These are phyloP conservation scores for Saturnispora dispora DNA, from an alignment of 805 yeast species.

Conservation along the genomic window DNA sequence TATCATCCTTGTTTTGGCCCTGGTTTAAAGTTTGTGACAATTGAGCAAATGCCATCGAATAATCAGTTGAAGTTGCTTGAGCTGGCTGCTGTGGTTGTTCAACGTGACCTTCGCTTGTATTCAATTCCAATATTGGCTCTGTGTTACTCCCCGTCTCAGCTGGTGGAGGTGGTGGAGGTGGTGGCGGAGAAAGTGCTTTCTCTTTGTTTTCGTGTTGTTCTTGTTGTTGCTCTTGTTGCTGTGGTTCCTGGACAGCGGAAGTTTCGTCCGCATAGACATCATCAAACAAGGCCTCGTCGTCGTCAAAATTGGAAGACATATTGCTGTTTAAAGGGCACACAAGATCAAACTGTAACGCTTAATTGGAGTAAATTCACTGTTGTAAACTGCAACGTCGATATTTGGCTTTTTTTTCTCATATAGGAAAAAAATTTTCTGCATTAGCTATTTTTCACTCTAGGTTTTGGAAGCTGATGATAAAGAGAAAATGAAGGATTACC, in stretches of 20 bases:
- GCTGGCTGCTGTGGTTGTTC: conserved; percentile 6
- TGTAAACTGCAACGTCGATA: conserved; percentile 1
- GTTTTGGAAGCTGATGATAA: background rate
- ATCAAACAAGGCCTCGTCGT: conserved; percentile 90
- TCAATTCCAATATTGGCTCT: background rate
- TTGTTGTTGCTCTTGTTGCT: background rate
- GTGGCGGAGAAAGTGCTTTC: background rate
- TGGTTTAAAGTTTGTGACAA: background rate
- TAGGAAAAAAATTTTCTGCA: background rate
- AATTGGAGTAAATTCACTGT: background rate
- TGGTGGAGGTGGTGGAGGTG: conserved; percentile 6
- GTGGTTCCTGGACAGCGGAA: conserved; percentile 14
- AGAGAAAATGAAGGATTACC: conserved; percentile 45
- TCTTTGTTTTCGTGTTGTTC: conserved; percentile 2
- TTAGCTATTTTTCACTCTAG: background rate
- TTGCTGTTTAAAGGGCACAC: background rate
- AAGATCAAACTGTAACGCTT: background rate
- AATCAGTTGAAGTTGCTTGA: conserved; percentile 3
- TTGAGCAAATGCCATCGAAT: conserved; percentile 4
- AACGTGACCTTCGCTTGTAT: background rate
- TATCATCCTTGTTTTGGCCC: background rate
- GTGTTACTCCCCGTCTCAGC: background rate
- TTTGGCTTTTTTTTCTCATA: background rate
- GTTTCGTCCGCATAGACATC: conserved; percentile 55
- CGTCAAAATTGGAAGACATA: conserved; percentile 51